Percentiles rank a stretch among this genome's conserved stretches.
Conservation (phyloP, 257 asterid genomes). For the Solanum habrochaites region DNA sequence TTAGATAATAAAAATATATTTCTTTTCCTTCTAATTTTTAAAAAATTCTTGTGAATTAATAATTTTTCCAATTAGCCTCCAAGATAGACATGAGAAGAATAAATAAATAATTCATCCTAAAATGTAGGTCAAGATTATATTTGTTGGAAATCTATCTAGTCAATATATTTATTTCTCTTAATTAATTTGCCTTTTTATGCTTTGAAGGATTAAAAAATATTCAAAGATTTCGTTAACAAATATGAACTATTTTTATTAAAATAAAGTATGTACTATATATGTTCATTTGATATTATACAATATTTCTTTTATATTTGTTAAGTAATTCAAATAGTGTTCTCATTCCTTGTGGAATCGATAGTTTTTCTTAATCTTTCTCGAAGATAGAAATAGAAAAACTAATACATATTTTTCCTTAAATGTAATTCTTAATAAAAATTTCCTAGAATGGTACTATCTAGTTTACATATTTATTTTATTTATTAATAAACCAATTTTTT, state of each 20-base stretch:
- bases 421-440: too few species aligned
- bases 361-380: background rate
- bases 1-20: too few species aligned
- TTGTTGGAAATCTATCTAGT: background rate
- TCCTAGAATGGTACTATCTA: too few species aligned
- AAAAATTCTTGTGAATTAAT: background rate
- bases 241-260: too few species aligned
- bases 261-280: background rate
- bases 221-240: background rate
- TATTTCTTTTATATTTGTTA: too few species aligned
- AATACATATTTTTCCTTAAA: background rate
- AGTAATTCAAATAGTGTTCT: too few species aligned
- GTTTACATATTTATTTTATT: too few species aligned
- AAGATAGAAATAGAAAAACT: background rate
- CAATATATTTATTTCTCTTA: too few species aligned
- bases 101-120: background rate
- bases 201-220: background rate
- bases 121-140: background rate
- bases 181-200: background rate
- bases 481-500: too few species aligned
- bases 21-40: background rate
- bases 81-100: background rate
- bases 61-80: background rate
- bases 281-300: background rate
- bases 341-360: background rate